phyloP scores from a whole-genome alignment of 2,329 filamentous ascomycete species.

The Davidsoniella neocaledoniae region DNA sequence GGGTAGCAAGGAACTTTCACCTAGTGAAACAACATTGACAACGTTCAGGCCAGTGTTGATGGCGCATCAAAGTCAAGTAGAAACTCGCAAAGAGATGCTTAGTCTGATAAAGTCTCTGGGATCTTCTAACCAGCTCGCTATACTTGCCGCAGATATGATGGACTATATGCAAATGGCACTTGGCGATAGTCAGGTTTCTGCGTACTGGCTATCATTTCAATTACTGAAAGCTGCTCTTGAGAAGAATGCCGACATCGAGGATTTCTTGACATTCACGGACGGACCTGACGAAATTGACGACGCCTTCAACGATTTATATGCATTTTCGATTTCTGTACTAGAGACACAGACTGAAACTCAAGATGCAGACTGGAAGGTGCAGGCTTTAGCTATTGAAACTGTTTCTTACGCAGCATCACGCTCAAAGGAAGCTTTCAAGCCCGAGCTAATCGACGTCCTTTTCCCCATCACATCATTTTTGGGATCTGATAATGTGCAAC shows the following conservation, averaged over 20 bases:
- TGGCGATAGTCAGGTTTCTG: conserved; percentile 45
- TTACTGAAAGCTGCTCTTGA: conserved; percentile 43
- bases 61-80: conserved; percentile 46
- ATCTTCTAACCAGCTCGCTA: conserved; percentile 39
- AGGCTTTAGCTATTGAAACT: conserved; percentile 67
- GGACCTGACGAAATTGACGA: conserved; percentile 26
- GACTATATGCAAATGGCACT: conserved; percentile 38
- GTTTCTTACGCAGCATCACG: conserved; percentile 59
- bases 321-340: conserved; percentile 47
- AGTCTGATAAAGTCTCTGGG: conserved; percentile 41
- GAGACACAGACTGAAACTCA: conserved; percentile 33
- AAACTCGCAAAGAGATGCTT: conserved; percentile 39
- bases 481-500: conserved; percentile 47
- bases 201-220: conserved; percentile 67
- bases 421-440: conserved; percentile 51
- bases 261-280: conserved; percentile 40
- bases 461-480: conserved; percentile 86
- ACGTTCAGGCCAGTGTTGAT: conserved; percentile 46
- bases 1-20: not conserved
- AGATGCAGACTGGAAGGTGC: conserved; percentile 49
- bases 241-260: conserved; percentile 39
- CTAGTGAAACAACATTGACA: not conserved
- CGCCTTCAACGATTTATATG: conserved; percentile 49
- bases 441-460: conserved; percentile 76
- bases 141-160: conserved; percentile 48